Evolutionary conservation across 352 stramenopile species (phyloP).

Genomic region (Phytophthora colocasiae): DNA sequence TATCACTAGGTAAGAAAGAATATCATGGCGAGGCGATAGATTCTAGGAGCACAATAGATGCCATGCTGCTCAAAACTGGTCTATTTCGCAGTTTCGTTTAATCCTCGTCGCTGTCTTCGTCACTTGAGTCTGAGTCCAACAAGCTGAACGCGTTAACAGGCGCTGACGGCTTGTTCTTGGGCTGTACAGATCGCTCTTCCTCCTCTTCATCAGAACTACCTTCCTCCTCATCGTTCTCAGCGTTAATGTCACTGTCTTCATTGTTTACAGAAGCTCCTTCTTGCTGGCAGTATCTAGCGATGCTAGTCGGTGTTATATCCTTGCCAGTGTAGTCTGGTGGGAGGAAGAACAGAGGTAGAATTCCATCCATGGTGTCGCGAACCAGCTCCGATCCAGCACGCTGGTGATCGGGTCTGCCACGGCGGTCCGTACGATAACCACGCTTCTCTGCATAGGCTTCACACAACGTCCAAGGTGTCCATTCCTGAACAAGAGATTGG

Average conservation of each 20-base stretch:
- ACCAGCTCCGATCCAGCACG: constrained; percentile 83
- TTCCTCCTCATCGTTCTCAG: constrained; percentile 26
- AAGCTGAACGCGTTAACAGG: constrained; percentile 85
- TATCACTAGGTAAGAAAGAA: constrained; percentile 41
- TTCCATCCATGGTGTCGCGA: constrained; percentile 82
- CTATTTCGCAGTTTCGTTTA: constrained; percentile 18
- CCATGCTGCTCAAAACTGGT: constrained; percentile 18
- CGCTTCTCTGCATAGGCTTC: constrained; percentile 88
- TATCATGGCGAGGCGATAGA: background rate
- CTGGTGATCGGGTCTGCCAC: constrained; percentile 82
- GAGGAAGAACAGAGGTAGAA: constrained; percentile 83
- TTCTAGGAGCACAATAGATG: constrained; percentile 20
- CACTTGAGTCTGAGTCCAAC: constrained; percentile 89
- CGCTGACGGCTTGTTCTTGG: constrained; percentile 28
- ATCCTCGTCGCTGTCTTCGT: constrained; percentile 61
- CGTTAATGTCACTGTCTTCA: constrained; percentile 17
- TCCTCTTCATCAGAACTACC: constrained; percentile 29
- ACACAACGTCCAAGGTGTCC: constrained; percentile 84
- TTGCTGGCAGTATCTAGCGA: constrained; percentile 41
- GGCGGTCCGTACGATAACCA: constrained; percentile 81
- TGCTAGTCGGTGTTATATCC: constrained; percentile 48
- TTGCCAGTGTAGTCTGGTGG: constrained; percentile 76
- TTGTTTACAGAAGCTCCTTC: constrained; percentile 25
- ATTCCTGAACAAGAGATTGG: constrained; percentile 51
- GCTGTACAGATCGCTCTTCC: constrained; percentile 22